Percentiles rank a stretch among this genome's conserved stretches.
These are phyloP conservation scores for Conoideocrella luteorostrata DNA, from an alignment of 2,329 filamentous ascomycete species.

Conservation along the genomic window DNA sequence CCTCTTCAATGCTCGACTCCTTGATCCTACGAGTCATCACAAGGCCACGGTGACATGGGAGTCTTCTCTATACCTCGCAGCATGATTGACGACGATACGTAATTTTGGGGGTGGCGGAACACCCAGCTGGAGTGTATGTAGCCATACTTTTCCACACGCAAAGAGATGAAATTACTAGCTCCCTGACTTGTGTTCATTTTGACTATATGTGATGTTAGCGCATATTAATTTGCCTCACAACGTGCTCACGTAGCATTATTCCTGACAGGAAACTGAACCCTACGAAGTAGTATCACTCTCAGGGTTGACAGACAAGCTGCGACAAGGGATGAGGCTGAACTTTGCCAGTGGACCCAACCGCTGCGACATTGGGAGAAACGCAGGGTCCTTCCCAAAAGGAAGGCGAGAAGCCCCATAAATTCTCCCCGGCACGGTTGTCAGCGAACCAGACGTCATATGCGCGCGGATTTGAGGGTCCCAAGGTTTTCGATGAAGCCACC, in stretches of 20 bases:
- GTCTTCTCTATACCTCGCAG: constrained; percentile 13
- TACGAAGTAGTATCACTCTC: too few species aligned
- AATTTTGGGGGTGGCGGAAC: constrained; percentile 12
- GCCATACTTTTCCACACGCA: constrained; percentile 15
- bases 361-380: too few species aligned
- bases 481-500: constrained; percentile 7
- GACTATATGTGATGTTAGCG: background rate
- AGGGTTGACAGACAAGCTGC: too few species aligned
- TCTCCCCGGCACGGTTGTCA: too few species aligned
- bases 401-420: too few species aligned
- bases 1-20: constrained; percentile 11
- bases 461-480: background rate
- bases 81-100: constrained; percentile 16
- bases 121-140: constrained; percentile 18
- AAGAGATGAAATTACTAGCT: constrained; percentile 14
- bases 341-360: too few species aligned
- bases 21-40: constrained; percentile 5
- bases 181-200: background rate
- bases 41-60: constrained; percentile 6
- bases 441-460: too few species aligned
- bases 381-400: too few species aligned
- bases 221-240: background rate
- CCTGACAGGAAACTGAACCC: too few species aligned
- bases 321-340: too few species aligned
- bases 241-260: too few species aligned